phyloP scores from a whole-genome alignment of 2,329 filamentous ascomycete genomes.

The Acrocalymma vagum region DNA sequence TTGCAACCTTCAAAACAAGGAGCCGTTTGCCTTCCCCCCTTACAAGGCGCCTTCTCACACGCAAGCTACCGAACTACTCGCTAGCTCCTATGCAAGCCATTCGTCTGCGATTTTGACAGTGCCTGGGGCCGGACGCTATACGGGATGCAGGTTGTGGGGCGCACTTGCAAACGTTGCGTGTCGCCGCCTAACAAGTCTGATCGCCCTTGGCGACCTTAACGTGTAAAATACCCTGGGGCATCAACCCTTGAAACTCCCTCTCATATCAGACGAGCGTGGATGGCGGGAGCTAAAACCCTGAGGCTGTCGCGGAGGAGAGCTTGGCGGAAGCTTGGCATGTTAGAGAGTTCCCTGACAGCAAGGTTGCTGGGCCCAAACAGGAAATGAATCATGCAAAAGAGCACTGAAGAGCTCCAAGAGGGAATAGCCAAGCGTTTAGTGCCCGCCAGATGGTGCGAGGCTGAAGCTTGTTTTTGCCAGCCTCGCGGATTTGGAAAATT shows the following conservation, averaged over 20 bases:
- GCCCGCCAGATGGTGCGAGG: too few relatives aligned
- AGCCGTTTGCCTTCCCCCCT: slow-evolving; percentile 7
- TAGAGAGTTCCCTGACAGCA: too few relatives aligned
- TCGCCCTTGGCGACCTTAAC: slow-evolving; percentile 6
- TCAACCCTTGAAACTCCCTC: slow-evolving; percentile 27
- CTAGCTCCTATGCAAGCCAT: slow-evolving; percentile 19
- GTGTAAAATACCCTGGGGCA: slow-evolving; percentile 6
- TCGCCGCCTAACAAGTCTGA: slow-evolving; percentile 17
- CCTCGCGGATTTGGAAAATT: too few relatives aligned
- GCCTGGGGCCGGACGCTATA: too few relatives aligned
- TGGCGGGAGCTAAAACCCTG: slow-evolving; percentile 21
- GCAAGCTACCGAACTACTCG: slow-evolving; percentile 7
- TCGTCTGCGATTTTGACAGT: too few relatives aligned
- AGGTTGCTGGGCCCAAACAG: too few relatives aligned
- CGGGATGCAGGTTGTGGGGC: slow-evolving; percentile 7
- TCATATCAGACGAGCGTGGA: too few relatives aligned
- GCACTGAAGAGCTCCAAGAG: too few relatives aligned
- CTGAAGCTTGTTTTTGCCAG: too few relatives aligned
- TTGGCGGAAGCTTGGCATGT: slow-evolving; percentile 29
- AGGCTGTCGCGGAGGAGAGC: slow-evolving; percentile 20
- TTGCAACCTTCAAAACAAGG: slow-evolving; percentile 15
- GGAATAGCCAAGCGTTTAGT: too few relatives aligned
- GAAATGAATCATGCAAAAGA: too few relatives aligned
- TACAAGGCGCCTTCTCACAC: slow-evolving; percentile 16
- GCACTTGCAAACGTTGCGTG: slow-evolving; percentile 21